Percentiles rank a stretch among this genome's conserved stretches.
Conservation (phyloP, 2,329 filamentous ascomycete species). For the Neopestalotiopsis rosae region DNA sequence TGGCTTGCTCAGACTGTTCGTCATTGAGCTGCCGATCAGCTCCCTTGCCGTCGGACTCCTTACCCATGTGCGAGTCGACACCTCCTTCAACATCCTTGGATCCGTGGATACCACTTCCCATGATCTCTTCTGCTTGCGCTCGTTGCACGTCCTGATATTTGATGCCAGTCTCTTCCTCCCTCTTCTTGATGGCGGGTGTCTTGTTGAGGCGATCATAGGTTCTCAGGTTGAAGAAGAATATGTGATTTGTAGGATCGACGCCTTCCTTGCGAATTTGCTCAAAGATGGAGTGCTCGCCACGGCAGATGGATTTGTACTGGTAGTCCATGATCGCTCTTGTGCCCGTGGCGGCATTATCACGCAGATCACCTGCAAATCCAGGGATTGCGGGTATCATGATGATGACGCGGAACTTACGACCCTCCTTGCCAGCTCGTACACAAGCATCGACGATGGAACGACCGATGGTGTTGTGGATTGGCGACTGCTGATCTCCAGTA, state of each 20-base stretch:
- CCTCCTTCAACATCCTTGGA: slow-evolving; percentile 49
- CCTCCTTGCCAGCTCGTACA: slow-evolving; percentile 79
- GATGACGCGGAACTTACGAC: slow-evolving; percentile 88
- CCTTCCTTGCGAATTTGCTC: slow-evolving; percentile 76
- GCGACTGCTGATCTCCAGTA: slow-evolving; percentile 84
- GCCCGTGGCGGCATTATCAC: slow-evolving; percentile 81
- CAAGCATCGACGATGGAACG: slow-evolving; percentile 89
- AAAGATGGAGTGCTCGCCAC: slow-evolving; percentile 90
- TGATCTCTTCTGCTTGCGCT: slow-evolving; percentile 87
- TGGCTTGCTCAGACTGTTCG: slow-evolving; percentile 40
- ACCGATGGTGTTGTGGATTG: slow-evolving; percentile 88
- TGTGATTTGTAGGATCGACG: slow-evolving; percentile 77
- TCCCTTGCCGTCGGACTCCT: slow-evolving; percentile 32
- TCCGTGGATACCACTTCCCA: slow-evolving; percentile 75
- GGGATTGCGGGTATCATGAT: slow-evolving; percentile 90
- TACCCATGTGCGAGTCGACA: slow-evolving; percentile 55
- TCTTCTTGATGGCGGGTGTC: slow-evolving; percentile 73
- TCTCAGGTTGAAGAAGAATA: slow-evolving; percentile 93
- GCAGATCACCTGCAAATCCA: slow-evolving; percentile 90
- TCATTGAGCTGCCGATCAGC: slow-evolving; percentile 35
- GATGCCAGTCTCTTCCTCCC: slow-evolving; percentile 82
- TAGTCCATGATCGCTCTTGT: slow-evolving; percentile 9
- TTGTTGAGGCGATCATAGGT: slow-evolving; percentile 92
- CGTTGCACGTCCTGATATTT: slow-evolving; percentile 86
- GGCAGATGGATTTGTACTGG: slow-evolving; percentile 86